These are phyloP conservation scores for Trametes elegans DNA, from an alignment of 768 basidiomycete species.

Conservation along the genomic window DNA sequence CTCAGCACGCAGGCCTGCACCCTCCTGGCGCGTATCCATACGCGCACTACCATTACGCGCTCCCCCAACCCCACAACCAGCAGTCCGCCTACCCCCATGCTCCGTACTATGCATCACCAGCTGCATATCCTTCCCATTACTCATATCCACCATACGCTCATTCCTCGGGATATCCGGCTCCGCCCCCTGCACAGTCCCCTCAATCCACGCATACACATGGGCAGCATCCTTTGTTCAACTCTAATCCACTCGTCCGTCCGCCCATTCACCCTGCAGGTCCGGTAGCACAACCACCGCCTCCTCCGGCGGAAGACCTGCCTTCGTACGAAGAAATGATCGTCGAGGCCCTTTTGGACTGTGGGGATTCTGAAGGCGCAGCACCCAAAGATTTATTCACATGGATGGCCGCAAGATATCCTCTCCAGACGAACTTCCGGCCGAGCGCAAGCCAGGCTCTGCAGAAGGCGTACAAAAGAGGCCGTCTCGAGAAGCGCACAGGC, in stretches of 20 bases:
- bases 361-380: constrained; percentile 71
- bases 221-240: constrained; percentile 26
- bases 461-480: constrained; percentile 79
- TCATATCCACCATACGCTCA: constrained; percentile 32
- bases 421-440: constrained; percentile 87
- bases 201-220: constrained; percentile 29
- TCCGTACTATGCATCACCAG: constrained; percentile 58
- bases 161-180: constrained; percentile 31
- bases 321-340: constrained; percentile 93
- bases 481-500: constrained; percentile 70
- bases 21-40: constrained; percentile 42
- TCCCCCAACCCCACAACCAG: constrained; percentile 22
- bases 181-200: constrained; percentile 33
- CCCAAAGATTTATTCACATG: constrained; percentile 83
- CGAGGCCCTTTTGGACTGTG: constrained; percentile 65
- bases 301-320: constrained; percentile 56
- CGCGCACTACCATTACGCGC: constrained; percentile 52
- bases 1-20: constrained; percentile 13
- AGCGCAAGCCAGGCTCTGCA: constrained; percentile 88
- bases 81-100: constrained; percentile 63
- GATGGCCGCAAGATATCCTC: constrained; percentile 81
- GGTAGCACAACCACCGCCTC: constrained; percentile 29
- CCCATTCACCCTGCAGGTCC: constrained; percentile 30
- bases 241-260: constrained; percentile 27
- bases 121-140: constrained; percentile 42